phyloP scores from a whole-genome alignment of 306 rosid genomes.

The Rosa multiflora region DNA sequence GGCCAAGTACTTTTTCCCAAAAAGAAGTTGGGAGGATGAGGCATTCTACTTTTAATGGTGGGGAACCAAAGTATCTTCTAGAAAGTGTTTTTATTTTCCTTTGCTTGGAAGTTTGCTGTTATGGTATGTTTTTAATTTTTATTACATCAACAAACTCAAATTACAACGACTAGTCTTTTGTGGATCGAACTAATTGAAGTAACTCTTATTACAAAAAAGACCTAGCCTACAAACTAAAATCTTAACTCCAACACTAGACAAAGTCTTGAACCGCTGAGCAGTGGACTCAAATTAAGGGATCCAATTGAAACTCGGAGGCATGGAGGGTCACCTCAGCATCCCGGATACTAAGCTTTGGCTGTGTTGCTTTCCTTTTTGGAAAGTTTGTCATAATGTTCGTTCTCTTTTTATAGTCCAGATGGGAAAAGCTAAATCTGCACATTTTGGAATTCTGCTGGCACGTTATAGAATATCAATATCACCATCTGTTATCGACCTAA shows the following conservation, averaged over 20 bases:
- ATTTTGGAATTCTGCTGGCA: background rate
- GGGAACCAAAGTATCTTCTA: constrained; percentile 39
- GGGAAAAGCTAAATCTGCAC: background rate
- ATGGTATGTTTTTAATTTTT: constrained; percentile 11
- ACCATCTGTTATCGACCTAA: background rate
- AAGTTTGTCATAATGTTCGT: background rate
- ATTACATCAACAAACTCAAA: too few relatives aligned
- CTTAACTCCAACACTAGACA: too few relatives aligned
- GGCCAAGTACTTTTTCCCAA: background rate
- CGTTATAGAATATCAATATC: background rate
- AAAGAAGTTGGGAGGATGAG: constrained; percentile 29
- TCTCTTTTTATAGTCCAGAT: background rate
- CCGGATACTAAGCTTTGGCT: background rate
- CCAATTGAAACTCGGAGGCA: too few relatives aligned
- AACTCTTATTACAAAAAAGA: too few relatives aligned
- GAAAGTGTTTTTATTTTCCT: constrained; percentile 3
- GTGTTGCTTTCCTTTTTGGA: constrained; percentile 19
- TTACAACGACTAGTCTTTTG: too few relatives aligned
- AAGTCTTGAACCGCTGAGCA: too few relatives aligned
- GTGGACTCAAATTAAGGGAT: too few relatives aligned
- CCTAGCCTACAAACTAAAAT: too few relatives aligned
- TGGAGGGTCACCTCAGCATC: too few relatives aligned
- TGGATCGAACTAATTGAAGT: too few relatives aligned
- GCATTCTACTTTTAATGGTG: constrained; percentile 26
- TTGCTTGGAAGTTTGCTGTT: constrained; percentile 38